These are phyloP conservation scores for Aristolochia contorta DNA, from an alignment of 164 flowering plant genomes.

Conservation along the genomic window DNA sequence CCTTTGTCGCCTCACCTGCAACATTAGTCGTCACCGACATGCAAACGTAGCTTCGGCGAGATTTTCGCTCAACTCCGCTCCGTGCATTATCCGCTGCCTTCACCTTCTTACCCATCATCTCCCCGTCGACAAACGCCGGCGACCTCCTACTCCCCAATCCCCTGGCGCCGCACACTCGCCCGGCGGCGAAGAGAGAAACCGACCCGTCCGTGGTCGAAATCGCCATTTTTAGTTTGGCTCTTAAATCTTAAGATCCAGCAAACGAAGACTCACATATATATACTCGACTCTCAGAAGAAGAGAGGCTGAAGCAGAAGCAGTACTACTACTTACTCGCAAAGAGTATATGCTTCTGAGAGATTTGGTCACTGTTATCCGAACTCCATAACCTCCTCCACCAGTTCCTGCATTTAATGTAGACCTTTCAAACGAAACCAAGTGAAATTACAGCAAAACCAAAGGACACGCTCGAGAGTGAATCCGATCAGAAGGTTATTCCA, in stretches of 20 bases:
- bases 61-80: neutral
- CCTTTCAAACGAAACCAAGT: conserved; percentile 1
- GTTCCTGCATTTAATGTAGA: conserved; percentile 12
- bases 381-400: conserved; percentile 42
- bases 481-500: no score
- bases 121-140: conserved; percentile 49
- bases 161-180: conserved; percentile 20
- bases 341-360: conserved; percentile 14
- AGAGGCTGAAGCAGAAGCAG: neutral
- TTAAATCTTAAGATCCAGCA: neutral
- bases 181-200: conserved; percentile 31
- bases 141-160: conserved; percentile 25
- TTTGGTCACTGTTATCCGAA: conserved; percentile 39
- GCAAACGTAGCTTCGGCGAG: conserved; percentile 14
- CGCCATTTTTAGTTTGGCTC: conserved; percentile 31
- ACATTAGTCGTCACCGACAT: conserved; percentile 42
- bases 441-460: conserved; percentile 2
- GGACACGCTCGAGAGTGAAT: no score
- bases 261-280: neutral
- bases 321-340: neutral
- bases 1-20: conserved; percentile 40
- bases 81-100: conserved; percentile 3
- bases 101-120: conserved; percentile 68
- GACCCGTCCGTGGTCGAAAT: conserved; percentile 40
- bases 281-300: neutral